Evolutionary conservation across 2,329 filamentous ascomycete genomes (phyloP).

Genomic region (Clarireedia monteithiana): DNA sequence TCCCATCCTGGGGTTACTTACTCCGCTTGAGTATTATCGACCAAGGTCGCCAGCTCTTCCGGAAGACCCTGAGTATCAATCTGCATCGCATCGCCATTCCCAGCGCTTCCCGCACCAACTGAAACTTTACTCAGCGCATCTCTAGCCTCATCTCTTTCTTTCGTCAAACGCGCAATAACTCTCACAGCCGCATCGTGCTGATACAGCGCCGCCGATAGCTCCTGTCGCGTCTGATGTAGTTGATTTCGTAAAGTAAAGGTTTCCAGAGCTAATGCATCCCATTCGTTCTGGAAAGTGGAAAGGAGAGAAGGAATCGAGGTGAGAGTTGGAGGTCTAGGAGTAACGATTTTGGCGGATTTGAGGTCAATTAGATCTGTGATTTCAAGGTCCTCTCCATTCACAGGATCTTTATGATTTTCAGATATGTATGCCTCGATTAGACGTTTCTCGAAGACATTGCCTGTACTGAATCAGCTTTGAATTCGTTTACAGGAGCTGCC

Average conservation of each 20-base stretch:
- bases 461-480: conserved; percentile 35
- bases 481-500: conserved; percentile 9
- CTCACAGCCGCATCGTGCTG: conserved; percentile 95
- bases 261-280: conserved; percentile 89
- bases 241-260: conserved; percentile 87
- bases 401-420: conserved; percentile 87
- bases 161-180: conserved; percentile 85
- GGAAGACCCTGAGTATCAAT: conserved; percentile 76
- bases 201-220: conserved; percentile 88
- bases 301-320: conserved; percentile 95
- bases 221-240: conserved; percentile 81
- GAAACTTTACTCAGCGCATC: conserved; percentile 82
- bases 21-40: conserved; percentile 75
- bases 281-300: conserved; percentile 94
- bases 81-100: conserved; percentile 80
- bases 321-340: conserved; percentile 82
- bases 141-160: conserved; percentile 85
- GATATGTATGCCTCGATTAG: conserved; percentile 92
- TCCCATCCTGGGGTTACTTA: conserved; percentile 39
- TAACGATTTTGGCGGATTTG: conserved; percentile 74
- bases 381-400: conserved; percentile 77
- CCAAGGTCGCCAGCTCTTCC: conserved; percentile 59
- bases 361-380: conserved; percentile 81
- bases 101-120: conserved; percentile 49
- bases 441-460: conserved; percentile 88